Base-by-base conservation (phyloP, 2,329 filamentous ascomycete genomes). In the Penicillium capsulatum region DNA sequence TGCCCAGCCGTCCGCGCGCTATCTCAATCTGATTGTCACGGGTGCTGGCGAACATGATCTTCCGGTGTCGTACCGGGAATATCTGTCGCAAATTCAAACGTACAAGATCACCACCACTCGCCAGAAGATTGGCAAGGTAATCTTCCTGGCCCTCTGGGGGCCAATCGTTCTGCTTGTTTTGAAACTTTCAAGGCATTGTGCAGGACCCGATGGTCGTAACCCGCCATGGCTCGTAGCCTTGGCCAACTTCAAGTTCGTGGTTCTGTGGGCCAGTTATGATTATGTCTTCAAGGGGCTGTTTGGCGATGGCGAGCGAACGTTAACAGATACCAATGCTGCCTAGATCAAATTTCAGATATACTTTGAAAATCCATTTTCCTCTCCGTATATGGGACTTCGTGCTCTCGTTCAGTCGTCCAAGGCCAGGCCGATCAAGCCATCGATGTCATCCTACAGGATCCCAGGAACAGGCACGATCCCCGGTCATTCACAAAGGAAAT, bases 41-140 rank as follows among this genome's bases (percentile, higher is more conserved):
- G 92, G 92, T 11, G 90, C 87, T 0, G 68, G 70, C 2, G 89
- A 97, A 61, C 84, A 92, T 59, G 71, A 74, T n/a, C 73, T 98
- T 1, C 92, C 92, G 0, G 65, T 74, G 4, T 81, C 85, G 38
- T 98, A 96, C 59, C 81, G 81, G 53, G 68, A 70, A 2, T 94
- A 90, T 62, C 73, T 98, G 3, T 69, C 75, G 6, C 67, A 74
- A 10, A 72, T 96, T 31, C 76, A 78, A 38, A 70, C 86, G 0
- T 97, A 91, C 61, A 79, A 71, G 0, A 71, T 79, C 15, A 95
- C 88, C 0, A 81, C 74, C 0, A 60, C 59, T 35, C 71, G 77
- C 20, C 91, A 97, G 63, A 69, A 63, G 11, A 45, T 86, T 1
- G 92, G 87, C 1, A 71, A 74, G 32, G 64, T 70, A 9, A 42